Evolutionary conservation across 192 early-diverging fungal genomes (phyloP).

Genomic region (Rhizophagus clarus): DNA sequence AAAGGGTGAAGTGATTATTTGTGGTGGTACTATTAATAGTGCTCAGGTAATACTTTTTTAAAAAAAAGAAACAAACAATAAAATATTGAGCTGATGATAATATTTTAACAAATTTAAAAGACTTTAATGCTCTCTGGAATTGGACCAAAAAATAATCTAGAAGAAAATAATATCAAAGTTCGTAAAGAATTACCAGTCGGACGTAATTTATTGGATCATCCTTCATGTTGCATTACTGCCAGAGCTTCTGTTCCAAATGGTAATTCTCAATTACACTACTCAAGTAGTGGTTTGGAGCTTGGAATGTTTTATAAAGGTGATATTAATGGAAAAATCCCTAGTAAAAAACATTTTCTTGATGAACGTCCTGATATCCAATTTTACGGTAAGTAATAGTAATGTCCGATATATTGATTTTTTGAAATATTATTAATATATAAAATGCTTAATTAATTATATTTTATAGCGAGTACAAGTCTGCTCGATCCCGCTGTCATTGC

Average conservation of each 20-base stretch:
- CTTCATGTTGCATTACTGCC: neutral
- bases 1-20: neutral
- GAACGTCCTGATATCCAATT: neutral
- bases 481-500: too few relatives aligned
- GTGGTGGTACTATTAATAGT: too few relatives aligned
- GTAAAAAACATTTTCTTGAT: neutral
- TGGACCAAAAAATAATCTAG: conserved; percentile 2
- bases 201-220: neutral
- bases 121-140: conserved; percentile 15
- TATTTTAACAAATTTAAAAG: neutral
- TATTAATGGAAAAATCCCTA: neutral
- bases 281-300: neutral
- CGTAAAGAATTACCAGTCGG: conserved; percentile 13
- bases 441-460: too few relatives aligned
- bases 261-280: neutral
- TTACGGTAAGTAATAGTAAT: neutral
- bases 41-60: too few relatives aligned
- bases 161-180: neutral
- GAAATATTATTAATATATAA: too few relatives aligned
- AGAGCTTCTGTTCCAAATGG: neutral
- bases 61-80: too few relatives aligned
- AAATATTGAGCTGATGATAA: too few relatives aligned
- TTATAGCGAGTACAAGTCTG: too few relatives aligned
- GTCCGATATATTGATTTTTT: too few relatives aligned
- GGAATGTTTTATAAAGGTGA: neutral